Evolutionary conservation across 1,139 yeast genomes (phyloP).

Genomic region (Hanseniaspora gamundiae): DNA sequence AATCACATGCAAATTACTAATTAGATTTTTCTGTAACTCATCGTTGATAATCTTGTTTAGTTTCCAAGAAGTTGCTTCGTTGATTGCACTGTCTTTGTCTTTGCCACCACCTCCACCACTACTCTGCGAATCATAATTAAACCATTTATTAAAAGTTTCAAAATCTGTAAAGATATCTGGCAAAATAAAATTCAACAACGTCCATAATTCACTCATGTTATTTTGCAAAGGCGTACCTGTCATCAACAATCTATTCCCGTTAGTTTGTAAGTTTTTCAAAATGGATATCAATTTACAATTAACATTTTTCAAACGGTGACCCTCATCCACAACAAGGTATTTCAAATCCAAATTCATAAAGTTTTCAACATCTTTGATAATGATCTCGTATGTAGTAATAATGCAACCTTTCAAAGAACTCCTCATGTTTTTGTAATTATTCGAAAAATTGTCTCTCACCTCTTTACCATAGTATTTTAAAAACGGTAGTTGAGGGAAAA

Average conservation of each 20-base stretch:
- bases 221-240: slow-evolving; percentile 95
- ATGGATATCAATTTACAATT: slow-evolving; percentile 63
- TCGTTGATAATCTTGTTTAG: slow-evolving; percentile 37
- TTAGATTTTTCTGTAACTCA: slow-evolving; percentile 50
- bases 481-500: slow-evolving; percentile 61
- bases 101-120: slow-evolving; percentile 9
- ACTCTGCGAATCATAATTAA: slow-evolving; percentile 48
- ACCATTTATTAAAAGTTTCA: slow-evolving; percentile 86
- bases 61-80: slow-evolving; percentile 26
- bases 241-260: slow-evolving; percentile 53
- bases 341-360: slow-evolving; percentile 46
- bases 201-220: slow-evolving; percentile 82
- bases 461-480: slow-evolving; percentile 58
- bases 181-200: slow-evolving; percentile 70
- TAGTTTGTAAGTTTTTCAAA: slow-evolving; percentile 51
- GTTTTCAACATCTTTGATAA: slow-evolving; percentile 53
- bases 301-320: slow-evolving; percentile 78
- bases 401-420: slow-evolving; percentile 35
- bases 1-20: slow-evolving; percentile 73
- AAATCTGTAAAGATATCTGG: slow-evolving; percentile 90
- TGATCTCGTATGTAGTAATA: slow-evolving; percentile 72
- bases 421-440: slow-evolving; percentile 4
- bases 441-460: slow-evolving; percentile 6
- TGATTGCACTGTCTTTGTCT: slow-evolving; percentile 26
- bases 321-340: slow-evolving; percentile 88